A percentile compares a stretch with the other conserved stretches of the same genome.
These are phyloP conservation scores for Solanum hybrid DNA, from an alignment of 305 asterid species.

Conservation along the genomic window DNA sequence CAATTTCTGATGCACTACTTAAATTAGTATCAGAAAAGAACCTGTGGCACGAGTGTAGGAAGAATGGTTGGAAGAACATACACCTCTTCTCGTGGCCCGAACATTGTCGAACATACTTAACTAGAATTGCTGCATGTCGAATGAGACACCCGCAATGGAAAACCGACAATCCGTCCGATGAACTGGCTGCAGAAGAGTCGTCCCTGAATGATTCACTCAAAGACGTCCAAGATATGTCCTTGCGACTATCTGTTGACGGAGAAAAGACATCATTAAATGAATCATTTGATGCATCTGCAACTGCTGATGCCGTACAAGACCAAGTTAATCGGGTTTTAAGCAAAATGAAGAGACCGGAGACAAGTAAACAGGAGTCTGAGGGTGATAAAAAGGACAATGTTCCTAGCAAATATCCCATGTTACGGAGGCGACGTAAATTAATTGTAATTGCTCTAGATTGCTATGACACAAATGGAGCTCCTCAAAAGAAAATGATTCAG, in stretches of 20 bases:
- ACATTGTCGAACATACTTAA: slow-evolving; percentile 77
- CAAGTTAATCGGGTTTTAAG: slow-evolving; percentile 61
- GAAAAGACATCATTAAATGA: slow-evolving; percentile 54
- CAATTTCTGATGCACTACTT: slow-evolving; percentile 72
- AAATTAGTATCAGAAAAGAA: slow-evolving; percentile 81
- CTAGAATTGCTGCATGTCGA: slow-evolving; percentile 70
- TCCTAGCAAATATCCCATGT: slow-evolving; percentile 55
- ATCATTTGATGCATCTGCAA: slow-evolving; percentile 25
- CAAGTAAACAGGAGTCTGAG: slow-evolving; percentile 22
- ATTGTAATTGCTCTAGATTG: slow-evolving; percentile 72
- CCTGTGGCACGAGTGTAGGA: slow-evolving; percentile 77
- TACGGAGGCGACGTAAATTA: slow-evolving; percentile 57
- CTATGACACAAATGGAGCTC: slow-evolving; percentile 51
- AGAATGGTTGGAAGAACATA: slow-evolving; percentile 77
- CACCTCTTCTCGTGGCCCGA: slow-evolving; percentile 94
- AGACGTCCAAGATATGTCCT: slow-evolving; percentile 65
- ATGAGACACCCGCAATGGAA: slow-evolving; percentile 93
- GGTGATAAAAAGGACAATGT: slow-evolving; percentile 29
- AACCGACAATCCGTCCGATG: slow-evolving; percentile 67
- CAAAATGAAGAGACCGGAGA: slow-evolving; percentile 47
- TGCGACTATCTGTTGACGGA: slow-evolving; percentile 74
- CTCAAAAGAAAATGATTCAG: slow-evolving; percentile 48
- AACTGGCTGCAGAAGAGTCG: slow-evolving; percentile 42
- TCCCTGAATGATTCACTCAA: slow-evolving; percentile 71
- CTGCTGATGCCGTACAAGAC: slow-evolving; percentile 45